Conservation (phyloP, 306 rosid genomes). For the Rosa rugosa region DNA sequence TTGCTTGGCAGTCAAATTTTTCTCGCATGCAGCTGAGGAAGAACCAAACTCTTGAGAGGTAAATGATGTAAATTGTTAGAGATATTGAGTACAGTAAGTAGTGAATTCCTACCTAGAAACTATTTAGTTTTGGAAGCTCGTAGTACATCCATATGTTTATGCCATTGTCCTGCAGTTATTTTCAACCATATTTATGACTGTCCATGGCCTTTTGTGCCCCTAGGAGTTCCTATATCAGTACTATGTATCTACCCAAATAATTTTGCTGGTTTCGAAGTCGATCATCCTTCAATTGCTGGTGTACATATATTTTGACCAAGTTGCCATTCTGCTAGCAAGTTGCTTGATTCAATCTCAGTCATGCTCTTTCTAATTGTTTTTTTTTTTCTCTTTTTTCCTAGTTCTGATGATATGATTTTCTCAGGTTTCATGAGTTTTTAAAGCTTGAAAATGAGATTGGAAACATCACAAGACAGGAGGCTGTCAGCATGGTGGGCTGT, state of each 20-base stretch:
- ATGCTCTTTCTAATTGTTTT: conserved; percentile 14
- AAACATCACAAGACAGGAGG: conserved; percentile 98
- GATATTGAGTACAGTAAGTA: conserved; percentile 2
- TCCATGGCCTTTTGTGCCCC: background rate
- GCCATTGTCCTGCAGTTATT: background rate
- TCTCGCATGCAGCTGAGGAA: conserved; percentile 97
- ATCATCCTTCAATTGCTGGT: conserved; percentile 11
- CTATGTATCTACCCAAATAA: background rate
- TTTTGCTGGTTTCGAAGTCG: conserved; percentile 15
- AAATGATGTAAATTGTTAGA: conserved; percentile 22
- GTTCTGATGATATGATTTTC: conserved; percentile 22
- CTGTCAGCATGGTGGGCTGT: conserved; percentile 95
- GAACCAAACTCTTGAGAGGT: conserved; percentile 94
- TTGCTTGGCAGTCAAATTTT: conserved; percentile 97
- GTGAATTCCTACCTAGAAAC: conserved; percentile 5
- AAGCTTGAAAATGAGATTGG: conserved; percentile 99
- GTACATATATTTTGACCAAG: conserved; percentile 9
- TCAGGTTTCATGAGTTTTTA: conserved; percentile 94
- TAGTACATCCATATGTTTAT: background rate
- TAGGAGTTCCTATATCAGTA: conserved; percentile 5
- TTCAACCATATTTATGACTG: background rate
- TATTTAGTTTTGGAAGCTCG: background rate
- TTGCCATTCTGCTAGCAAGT: conserved; percentile 23
- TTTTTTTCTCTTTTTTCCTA: background rate
- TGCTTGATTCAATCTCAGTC: background rate